Base-by-base conservation (phyloP, 2,329 filamentous ascomycete species). In the Colletotrichum sp. region DNA sequence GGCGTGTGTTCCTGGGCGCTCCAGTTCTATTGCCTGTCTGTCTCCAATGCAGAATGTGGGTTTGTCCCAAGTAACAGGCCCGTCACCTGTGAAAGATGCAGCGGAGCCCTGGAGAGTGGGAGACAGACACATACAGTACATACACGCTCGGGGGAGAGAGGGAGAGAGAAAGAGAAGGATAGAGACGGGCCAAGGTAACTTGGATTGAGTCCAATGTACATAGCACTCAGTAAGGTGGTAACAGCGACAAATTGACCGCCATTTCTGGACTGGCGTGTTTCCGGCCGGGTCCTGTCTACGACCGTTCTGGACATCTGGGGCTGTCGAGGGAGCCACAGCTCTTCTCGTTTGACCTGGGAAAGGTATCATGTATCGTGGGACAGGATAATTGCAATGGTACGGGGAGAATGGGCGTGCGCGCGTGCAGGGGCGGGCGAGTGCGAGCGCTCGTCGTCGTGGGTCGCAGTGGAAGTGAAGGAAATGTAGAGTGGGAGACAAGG, bases 231-330 rank as follows among this genome's bases (percentile, higher is more conserved):
- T 57, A 69, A 63, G 66, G 72, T 71, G 49, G 62, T 66, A 71
- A 57, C 29, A 55, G 36, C 72, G 22, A 71, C 72, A 64, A 66
- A 71, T 71, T 66, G 68, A 61, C 61, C 62, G 27, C 72, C 72
- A 71, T 71, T 59, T 49, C 29, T 62, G 68, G 72, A 75, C 34
- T 72, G 71, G 64, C 65, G 71, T 49, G 30, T 65, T 16, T 39
- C n/a, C 67, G 19, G 32, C 15, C 49, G 36, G 44, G 59, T 25
- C n/a, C 67, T 34, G 25, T 75, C 61, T 16, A 44, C 49, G 13
- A 71, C 44, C 39, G n/a, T 30, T 64, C 55, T 29, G 57, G 55
- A 55, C 55, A 39, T 55, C 22, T 39, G 52, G 39, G 57, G 22
- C 34, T 32, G 57, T 25, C n/a, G 30, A 32, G 36, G 34, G 55